Evolutionary conservation across 1,139 yeast genomes (phyloP).

Genomic region (Lipomyces yarrowii): DNA sequence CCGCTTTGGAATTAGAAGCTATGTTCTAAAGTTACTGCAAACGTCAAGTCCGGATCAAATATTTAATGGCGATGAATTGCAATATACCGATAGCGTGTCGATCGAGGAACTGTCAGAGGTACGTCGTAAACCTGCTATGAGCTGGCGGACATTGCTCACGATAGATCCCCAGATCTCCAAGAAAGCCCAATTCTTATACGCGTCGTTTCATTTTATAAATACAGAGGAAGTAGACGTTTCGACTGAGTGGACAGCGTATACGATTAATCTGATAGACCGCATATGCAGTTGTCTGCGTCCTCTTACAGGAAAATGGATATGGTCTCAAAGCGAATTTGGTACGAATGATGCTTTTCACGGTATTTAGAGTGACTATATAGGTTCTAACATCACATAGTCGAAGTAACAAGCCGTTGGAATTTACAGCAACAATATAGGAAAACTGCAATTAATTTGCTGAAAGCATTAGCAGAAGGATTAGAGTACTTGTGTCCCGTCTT

Average conservation of each 20-base stretch:
- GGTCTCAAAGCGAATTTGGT: slow-evolving; percentile 20
- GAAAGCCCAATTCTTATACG: neutral
- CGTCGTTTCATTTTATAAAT: neutral
- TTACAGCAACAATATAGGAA: slow-evolving; percentile 16
- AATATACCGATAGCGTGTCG: neutral
- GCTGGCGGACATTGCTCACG: neutral
- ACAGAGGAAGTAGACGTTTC: neutral
- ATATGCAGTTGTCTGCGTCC: slow-evolving; percentile 15
- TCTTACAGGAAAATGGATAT: slow-evolving; percentile 19
- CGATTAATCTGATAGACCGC: slow-evolving; percentile 1
- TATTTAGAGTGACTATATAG: neutral
- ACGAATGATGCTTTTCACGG: neutral
- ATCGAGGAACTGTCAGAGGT: slow-evolving; percentile 2
- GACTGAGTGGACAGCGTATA: neutral
- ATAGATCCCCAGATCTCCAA: neutral
- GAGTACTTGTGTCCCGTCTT: slow-evolving; percentile 1
- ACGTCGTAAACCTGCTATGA: neutral
- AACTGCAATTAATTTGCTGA: slow-evolving; percentile 11
- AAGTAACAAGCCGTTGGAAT: slow-evolving; percentile 18
- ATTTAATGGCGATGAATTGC: neutral
- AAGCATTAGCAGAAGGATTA: slow-evolving; percentile 6
- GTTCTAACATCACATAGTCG: slow-evolving; percentile 11
- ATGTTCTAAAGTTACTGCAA: neutral
- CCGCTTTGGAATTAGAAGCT: neutral
- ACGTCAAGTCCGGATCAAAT: neutral